Base-by-base conservation (phyloP, 2,329 filamentous ascomycete genomes). In the Claviceps fusiformis region DNA sequence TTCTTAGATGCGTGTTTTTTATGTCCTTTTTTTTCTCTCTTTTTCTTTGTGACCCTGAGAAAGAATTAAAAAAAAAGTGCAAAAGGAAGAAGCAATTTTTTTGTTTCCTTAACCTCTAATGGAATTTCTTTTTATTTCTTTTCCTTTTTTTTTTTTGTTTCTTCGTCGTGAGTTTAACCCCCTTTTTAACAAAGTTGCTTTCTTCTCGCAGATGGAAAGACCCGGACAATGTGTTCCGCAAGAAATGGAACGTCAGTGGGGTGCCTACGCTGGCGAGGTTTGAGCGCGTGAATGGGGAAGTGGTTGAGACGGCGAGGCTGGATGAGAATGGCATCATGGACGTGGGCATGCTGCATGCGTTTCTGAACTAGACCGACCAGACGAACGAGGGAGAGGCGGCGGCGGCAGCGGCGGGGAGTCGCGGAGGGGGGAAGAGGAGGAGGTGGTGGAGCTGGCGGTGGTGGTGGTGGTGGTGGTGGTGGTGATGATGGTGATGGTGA, bases 201-300 rank as follows among this genome's bases (percentile, higher is more conserved):
- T 35, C n/a, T 44, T 15, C 33, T 39, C 43, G 17, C 54, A 72
- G 70, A 50, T 72, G 70, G 70, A 69, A 54, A 31, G 58, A 67
- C 24, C 60, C 58, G 3, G 57, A 59, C 5, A 72, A 72, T 54
- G 54, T 64, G 15, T 70, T 63, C 54, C 64, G 69, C 5, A 67
- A 63, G 8, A 62, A 62, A 19, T 72, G 70, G 70, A 62, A 62
- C 31, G 57, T 71, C 2, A 56, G 60, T 33, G 64, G 64, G 50
- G 62, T 70, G 19, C 70, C 70, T 3, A 66, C 69, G 2, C 47
- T 72, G 29, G 65, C 65, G 3, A 67, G 65, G 27, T 72, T 64
- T 54, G 60, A 69, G 56, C 57, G 59, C 15, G 59, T 70, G 3
- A 59, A 66, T 15, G 67, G 65, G 3, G 54, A 62, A 54, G 58